Evolutionary conservation across 2,329 filamentous ascomycete species (phyloP), one percentile per base, ranked within the genome.

Genomic region (Ciborinia camelliae): DNA sequence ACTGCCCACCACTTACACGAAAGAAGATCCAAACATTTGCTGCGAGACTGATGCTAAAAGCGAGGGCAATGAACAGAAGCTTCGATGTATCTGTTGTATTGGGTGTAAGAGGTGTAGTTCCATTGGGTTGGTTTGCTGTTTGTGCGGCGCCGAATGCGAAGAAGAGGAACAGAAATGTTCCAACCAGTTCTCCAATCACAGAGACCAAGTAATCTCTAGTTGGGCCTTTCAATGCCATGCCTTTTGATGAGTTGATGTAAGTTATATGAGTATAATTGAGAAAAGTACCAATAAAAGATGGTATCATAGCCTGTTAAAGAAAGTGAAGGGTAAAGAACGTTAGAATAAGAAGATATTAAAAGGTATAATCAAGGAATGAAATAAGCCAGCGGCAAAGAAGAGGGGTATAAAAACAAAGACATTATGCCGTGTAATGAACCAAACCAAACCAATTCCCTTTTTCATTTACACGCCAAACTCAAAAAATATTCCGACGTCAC

Each of bases 21-120:
- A 80, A 85, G 70, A 85, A 86, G 35, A 83, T 78, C 82, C 82
- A 85, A 18, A 84, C 82, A 62, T 82, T 84, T 65, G 83, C 79
- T 3, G 80, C 77, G 23, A 86, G 72, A 2, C 82, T 79, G 15
- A 81, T 32, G 5, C 63, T 47, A 39, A 73, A 74, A 5, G 58
- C 66, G 14, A 71, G 54, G 3, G 66, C 45, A 48, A 64, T 63
- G 66, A 75, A 78, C 3, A 76, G 41, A 79, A 80, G 81, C 70
- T 30, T 61, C 20, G 67, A 9, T 73, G 71, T n/a, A 41, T 77
- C 77, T 14, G 73, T 67, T 1, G 47, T 28, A 41, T 57, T 61
- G 15, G 52, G 32, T 23, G 53, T 59, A n/a, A 35, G 53, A 30
- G 55, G 39, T 14, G 30, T 53, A 28, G 41, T 65, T 20, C 64